phyloP scores from a whole-genome alignment of 352 stramenopile species.

The Peronosclerospora sorghi region DNA sequence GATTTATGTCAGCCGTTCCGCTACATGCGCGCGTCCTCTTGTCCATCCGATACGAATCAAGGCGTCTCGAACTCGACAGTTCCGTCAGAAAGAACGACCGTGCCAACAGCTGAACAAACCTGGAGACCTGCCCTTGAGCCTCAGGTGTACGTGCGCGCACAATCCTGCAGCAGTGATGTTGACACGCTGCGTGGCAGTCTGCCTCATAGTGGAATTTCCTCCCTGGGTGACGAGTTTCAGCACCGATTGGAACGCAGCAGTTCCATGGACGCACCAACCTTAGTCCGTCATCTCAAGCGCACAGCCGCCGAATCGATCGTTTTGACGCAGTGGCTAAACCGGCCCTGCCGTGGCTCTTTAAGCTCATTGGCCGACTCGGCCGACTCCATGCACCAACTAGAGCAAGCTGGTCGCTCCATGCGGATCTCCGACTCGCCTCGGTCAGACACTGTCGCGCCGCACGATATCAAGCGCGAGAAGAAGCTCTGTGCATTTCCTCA shows the following conservation, averaged over 20 bases:
- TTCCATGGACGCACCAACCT: conserved; percentile 40
- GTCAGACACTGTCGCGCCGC: conserved; percentile 1
- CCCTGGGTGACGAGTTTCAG: conserved; percentile 8
- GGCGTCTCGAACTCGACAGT: neutral
- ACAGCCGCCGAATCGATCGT: conserved; percentile 23
- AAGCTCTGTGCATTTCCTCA: conserved; percentile 67
- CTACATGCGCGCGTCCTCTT: conserved; percentile 59
- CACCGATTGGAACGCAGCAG: conserved; percentile 46
- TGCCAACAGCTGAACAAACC: conserved; percentile 4
- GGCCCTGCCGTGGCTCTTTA: conserved; percentile 20
- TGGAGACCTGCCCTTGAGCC: conserved; percentile 15
- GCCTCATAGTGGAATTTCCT: neutral
- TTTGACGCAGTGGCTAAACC: conserved; percentile 32
- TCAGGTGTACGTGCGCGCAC: conserved; percentile 14
- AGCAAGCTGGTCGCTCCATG: conserved; percentile 27
- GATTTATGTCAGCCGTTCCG: conserved; percentile 45
- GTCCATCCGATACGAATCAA: conserved; percentile 56
- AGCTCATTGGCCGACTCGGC: conserved; percentile 50
- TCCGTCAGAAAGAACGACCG: neutral
- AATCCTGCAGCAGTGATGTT: conserved; percentile 12
- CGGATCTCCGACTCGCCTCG: conserved; percentile 22
- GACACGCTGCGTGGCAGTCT: conserved; percentile 10
- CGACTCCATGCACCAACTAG: conserved; percentile 39
- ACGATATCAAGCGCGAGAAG: conserved; percentile 45
- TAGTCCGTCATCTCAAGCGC: conserved; percentile 17